Evolutionary conservation across 306 rosid species (phyloP).

Genomic region (Lathyrus aphaca): DNA sequence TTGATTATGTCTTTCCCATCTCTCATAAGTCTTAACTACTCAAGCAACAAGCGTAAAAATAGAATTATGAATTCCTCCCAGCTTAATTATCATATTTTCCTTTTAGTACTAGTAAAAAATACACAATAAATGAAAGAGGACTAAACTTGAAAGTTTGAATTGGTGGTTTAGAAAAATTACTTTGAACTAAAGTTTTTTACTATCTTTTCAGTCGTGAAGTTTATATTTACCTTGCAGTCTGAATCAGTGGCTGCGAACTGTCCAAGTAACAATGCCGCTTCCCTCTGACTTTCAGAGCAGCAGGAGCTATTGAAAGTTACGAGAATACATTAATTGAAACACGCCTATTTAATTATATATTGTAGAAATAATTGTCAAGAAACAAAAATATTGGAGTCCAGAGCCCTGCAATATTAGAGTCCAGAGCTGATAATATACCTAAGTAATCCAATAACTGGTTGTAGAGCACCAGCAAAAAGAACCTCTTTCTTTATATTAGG

Average conservation of each 20-base stretch:
- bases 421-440: constrained; percentile 54
- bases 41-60: constrained; percentile 22
- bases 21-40: constrained; percentile 16
- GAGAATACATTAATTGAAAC: constrained; percentile 30
- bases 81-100: neutral
- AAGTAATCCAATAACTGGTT: constrained; percentile 96
- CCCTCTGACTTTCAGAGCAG: constrained; percentile 98
- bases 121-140: constrained; percentile 21
- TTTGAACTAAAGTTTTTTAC: constrained; percentile 2
- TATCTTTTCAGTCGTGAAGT: constrained; percentile 22
- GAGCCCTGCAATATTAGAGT: constrained; percentile 14
- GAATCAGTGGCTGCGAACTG: constrained; percentile 99
- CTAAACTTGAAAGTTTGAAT: constrained; percentile 21
- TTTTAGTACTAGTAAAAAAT: constrained; percentile 21
- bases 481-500: constrained; percentile 97
- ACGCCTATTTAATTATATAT: neutral
- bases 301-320: constrained; percentile 64
- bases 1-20: constrained; percentile 3
- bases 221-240: constrained; percentile 78
- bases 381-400: constrained; percentile 10
- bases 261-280: constrained; percentile 97
- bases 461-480: constrained; percentile 93
- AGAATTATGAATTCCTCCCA: constrained; percentile 17
- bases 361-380: neutral
- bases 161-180: constrained; percentile 18